Conservation (phyloP, 2,329 filamentous ascomycete species). For the Ramularia endophylla region DNA sequence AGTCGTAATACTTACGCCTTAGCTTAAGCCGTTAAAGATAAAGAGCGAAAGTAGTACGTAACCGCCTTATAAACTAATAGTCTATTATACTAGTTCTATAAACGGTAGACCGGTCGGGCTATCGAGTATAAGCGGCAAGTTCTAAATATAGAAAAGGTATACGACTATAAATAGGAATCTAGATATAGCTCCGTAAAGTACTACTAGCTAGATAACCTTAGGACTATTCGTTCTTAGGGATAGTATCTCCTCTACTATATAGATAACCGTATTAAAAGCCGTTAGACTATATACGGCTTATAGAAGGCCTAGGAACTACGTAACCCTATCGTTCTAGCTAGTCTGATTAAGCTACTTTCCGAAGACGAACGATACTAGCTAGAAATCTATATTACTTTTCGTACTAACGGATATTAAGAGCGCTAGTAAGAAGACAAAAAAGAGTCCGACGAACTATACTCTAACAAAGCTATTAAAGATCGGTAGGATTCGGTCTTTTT, state of each 20-base stretch:
- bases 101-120: slow-evolving; percentile 51
- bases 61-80: slow-evolving; percentile 41
- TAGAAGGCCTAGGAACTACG: slow-evolving; percentile 53
- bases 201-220: slow-evolving; percentile 49
- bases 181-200: slow-evolving; percentile 38
- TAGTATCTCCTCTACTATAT: slow-evolving; percentile 54
- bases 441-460: slow-evolving; percentile 47
- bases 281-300: slow-evolving; percentile 53
- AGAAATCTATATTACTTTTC: slow-evolving; percentile 40
- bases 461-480: slow-evolving; percentile 54
- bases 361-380: slow-evolving; percentile 49
- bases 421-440: slow-evolving; percentile 47
- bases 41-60: slow-evolving; percentile 47
- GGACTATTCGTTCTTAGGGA: slow-evolving; percentile 47
- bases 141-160: slow-evolving; percentile 49
- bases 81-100: slow-evolving; percentile 53
- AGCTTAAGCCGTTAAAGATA: slow-evolving; percentile 51
- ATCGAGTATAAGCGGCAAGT: slow-evolving; percentile 41
- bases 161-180: slow-evolving; percentile 53
- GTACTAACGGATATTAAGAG: slow-evolving; percentile 49
- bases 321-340: slow-evolving; percentile 50
- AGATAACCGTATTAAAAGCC: slow-evolving; percentile 54
- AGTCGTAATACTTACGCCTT: slow-evolving; percentile 48
- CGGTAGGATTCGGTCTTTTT: slow-evolving; percentile 43
- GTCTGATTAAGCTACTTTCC: slow-evolving; percentile 47